Evolutionary conservation across 352 stramenopile genomes (phyloP).

Genomic region (Globisporangium abappressorium): DNA sequence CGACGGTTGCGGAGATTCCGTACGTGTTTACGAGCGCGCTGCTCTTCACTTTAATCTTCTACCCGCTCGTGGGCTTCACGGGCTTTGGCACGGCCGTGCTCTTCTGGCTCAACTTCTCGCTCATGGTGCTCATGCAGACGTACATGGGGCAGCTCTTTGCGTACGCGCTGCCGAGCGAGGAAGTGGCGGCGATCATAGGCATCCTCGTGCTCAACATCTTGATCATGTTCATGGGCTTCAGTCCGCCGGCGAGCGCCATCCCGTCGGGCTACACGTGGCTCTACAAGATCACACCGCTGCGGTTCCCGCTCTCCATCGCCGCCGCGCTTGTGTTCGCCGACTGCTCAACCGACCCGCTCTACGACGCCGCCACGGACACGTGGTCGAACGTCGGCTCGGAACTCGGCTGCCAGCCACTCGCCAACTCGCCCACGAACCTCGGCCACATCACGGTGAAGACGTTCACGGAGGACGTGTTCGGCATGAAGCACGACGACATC

Average conservation of each 20-base stretch:
- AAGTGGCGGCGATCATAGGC: constrained; percentile 28
- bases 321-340: constrained; percentile 8
- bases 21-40: constrained; percentile 28
- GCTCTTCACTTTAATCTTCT: constrained; percentile 57
- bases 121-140: constrained; percentile 47
- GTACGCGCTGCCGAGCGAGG: constrained; percentile 30
- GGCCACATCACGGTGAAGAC: constrained; percentile 17
- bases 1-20: constrained; percentile 69
- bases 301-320: background rate
- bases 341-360: background rate
- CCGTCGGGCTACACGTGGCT: constrained; percentile 21
- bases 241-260: constrained; percentile 25
- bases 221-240: constrained; percentile 44
- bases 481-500: constrained; percentile 7
- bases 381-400: constrained; percentile 4
- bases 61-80: constrained; percentile 47
- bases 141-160: constrained; percentile 74
- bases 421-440: background rate
- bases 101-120: constrained; percentile 56
- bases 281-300: background rate
- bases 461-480: constrained; percentile 20
- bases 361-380: background rate
- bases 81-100: constrained; percentile 36
- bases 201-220: constrained; percentile 35
- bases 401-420: constrained; percentile 5